Evolutionary conservation across 345 rosid species (phyloP), one percentile per base, ranked within the genome.

Genomic region (Eucalyptus dawsonii): DNA sequence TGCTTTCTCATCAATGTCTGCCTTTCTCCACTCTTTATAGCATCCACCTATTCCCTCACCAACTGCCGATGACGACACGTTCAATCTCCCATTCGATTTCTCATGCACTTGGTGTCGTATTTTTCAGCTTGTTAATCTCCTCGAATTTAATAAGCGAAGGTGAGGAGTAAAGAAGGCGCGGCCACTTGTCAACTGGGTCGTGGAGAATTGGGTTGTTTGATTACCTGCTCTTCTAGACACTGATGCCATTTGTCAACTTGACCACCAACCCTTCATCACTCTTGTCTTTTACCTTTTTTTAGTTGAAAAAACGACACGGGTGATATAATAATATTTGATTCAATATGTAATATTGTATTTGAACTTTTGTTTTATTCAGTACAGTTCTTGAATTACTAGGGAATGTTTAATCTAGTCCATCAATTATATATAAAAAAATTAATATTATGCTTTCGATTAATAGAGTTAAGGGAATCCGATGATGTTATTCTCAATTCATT

Each of bases 331-430:
- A 9, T 34, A 37, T 31, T 17, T 16, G 12, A 8, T 67, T 40
- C 3, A 5, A 31, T 2, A 10, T 16, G 13, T 5, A 31, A 34
- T 31, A 0, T 34, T 1, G 1, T 16, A 5, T 34, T 5, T 67
- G 2, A 67, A 16, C 11, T 69, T 69, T 67, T 69, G 3, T 16
- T 69, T 31, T 31, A 8, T 72, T 19, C 1, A 3, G 11, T 19
- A 4, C 1, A 3, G 1, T 19, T 11, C 14, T 0, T 76, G 3
- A 76, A 37, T 6, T 37, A 11, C 14, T 76, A 37, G 5, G 1
- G 42, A 37, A 19, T 72, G 1, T 37, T 76, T 44, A 76, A 76
- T 21, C 3, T 3, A 10, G 2, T 19, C 7, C 14, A 0, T 5
- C 37, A 19, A 11, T 7, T 37, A 11, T 72, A 37, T 3, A 53